A percentile compares a stretch with the other conserved stretches of the same genome.
Conservation (phyloP, 148 eudicot genomes). For the Rhododendron griersonianum region DNA sequence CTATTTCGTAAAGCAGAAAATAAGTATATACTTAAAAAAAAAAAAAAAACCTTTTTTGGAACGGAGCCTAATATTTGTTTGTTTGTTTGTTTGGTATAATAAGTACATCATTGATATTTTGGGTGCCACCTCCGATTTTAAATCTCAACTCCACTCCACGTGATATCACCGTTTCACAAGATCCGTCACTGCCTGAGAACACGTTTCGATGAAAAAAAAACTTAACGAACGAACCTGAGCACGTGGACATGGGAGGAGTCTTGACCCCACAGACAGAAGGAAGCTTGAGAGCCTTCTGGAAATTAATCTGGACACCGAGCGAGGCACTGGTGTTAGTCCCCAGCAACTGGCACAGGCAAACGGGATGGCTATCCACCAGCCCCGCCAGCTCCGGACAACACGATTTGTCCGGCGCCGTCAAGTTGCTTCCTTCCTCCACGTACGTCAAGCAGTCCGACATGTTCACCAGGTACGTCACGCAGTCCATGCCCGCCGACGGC, state of each 20-base stretch:
- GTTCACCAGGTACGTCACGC: conserved; percentile 28
- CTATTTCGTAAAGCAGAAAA: too few relatives aligned
- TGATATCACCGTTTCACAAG: too few relatives aligned
- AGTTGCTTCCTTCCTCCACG: conserved; percentile 45
- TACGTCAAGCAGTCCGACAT: conserved; percentile 53
- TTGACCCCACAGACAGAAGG: conserved; percentile 33
- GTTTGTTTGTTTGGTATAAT: too few relatives aligned
- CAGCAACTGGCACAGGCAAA: conserved; percentile 54
- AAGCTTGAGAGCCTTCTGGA: conserved; percentile 40
- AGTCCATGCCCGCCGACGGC: conserved; percentile 27
- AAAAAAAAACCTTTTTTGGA: too few relatives aligned
- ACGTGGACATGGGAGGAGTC: conserved; percentile 25
- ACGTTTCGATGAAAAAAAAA: neutral
- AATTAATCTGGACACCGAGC: conserved; percentile 31
- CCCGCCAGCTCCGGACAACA: conserved; percentile 65
- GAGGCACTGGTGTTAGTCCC: conserved; percentile 15
- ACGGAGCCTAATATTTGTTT: too few relatives aligned
- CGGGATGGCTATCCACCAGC: conserved; percentile 47
- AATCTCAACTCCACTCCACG: too few relatives aligned
- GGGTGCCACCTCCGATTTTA: too few relatives aligned
- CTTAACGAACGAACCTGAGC: conserved; percentile 27
- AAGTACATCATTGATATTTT: too few relatives aligned
- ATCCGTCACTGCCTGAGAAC: too few relatives aligned
- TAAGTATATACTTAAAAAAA: too few relatives aligned
- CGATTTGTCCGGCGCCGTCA: conserved; percentile 35